Conservation (phyloP, 352 stramenopile genomes). For the Blastocystis sp. region DNA sequence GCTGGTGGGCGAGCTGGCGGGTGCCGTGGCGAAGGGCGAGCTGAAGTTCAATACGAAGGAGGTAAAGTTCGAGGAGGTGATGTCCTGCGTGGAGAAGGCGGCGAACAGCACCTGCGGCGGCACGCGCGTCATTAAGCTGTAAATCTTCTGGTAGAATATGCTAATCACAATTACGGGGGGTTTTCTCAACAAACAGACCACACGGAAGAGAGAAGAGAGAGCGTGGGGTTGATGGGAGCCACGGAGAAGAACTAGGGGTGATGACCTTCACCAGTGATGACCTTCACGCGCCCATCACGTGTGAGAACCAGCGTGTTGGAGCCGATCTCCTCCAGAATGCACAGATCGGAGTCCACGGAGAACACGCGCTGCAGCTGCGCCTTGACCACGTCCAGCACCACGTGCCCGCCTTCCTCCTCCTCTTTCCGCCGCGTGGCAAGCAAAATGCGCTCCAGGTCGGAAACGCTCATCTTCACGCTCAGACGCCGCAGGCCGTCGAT, state of each 20-base stretch:
- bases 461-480: neutral
- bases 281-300: conserved; percentile 42
- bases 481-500: conserved; percentile 10
- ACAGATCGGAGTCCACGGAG: conserved; percentile 33
- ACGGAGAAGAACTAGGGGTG: neutral
- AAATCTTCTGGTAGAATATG: neutral
- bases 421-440: neutral
- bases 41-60: conserved; percentile 71
- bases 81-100: conserved; percentile 71
- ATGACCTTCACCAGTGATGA: neutral
- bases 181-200: neutral
- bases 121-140: neutral
- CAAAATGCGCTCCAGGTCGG: conserved; percentile 10
- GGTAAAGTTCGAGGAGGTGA: conserved; percentile 61
- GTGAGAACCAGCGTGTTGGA: neutral
- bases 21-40: neutral
- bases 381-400: neutral
- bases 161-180: neutral
- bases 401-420: neutral
- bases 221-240: neutral
- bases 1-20: conserved; percentile 71
- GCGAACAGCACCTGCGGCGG: neutral
- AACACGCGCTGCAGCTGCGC: conserved; percentile 1
- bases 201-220: neutral
- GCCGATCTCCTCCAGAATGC: conserved; percentile 9